phyloP scores from a whole-genome alignment of 169 alveolate genomes.

The Neospora caninum region DNA sequence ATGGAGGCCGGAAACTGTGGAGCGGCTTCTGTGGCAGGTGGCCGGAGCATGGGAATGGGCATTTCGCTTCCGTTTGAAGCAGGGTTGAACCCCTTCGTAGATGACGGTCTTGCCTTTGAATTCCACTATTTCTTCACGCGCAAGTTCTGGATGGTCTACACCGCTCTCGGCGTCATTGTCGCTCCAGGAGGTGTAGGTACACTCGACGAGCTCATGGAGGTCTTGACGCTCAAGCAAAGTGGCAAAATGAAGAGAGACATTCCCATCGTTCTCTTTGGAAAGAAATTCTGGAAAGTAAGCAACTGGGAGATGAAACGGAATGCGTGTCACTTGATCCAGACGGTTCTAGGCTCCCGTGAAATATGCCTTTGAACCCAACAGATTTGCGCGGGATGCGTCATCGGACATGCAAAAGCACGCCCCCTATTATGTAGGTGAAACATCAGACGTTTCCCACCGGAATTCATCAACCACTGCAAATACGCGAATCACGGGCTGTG shows the following conservation, averaged over 20 bases:
- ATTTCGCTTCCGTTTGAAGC: conserved; percentile 77
- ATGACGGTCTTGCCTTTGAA: conserved; percentile 73
- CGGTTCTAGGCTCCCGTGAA: no score
- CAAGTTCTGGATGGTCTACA: conserved; percentile 79
- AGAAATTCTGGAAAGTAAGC: conserved; percentile 71
- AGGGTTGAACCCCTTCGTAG: conserved; percentile 74
- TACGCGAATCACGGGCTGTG: no score
- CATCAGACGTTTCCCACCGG: no score
- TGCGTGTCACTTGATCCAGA: no score
- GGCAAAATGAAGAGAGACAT: conserved; percentile 75
- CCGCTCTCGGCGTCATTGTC: conserved; percentile 62
- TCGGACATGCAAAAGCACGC: no score
- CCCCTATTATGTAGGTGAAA: no score
- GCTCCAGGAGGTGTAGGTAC: conserved; percentile 82
- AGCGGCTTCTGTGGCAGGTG: conserved; percentile 74
- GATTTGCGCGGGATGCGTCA: no score
- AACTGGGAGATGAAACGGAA: no score
- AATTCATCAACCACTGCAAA: no score
- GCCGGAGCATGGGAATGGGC: conserved; percentile 75
- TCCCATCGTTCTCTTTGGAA: conserved; percentile 77
- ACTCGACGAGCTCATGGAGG: conserved; percentile 79
- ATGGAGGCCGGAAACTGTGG: conserved; percentile 83
- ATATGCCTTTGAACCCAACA: no score
- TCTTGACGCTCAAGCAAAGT: conserved; percentile 76
- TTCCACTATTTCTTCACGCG: conserved; percentile 81